Evolutionary conservation across 352 stramenopile species (phyloP), one percentile per base, ranked within the genome.

Genomic region (Pythium folliculosum): DNA sequence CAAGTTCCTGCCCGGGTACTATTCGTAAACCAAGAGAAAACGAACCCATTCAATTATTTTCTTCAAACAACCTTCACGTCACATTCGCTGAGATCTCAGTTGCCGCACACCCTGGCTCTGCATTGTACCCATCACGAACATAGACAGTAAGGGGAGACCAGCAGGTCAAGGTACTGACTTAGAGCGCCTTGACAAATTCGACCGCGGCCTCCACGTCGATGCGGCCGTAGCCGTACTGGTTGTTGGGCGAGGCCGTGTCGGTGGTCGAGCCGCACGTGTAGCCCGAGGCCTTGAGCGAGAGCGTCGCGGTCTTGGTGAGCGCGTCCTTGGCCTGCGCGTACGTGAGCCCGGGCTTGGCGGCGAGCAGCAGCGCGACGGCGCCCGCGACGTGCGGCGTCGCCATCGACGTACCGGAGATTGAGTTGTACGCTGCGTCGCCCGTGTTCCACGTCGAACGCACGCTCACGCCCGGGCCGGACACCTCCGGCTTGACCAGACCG

Each of bases 311-410:
- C 19, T 7, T 44, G 3, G 55, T 70, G 47, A 70, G 54, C 54
- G 56, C 55, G 6, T 19, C 22, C 14, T 44, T 47, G 59, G 65
- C 47, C 38, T 75, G 25, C 22, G 69, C 57, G 50, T 48, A 64
- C 37, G 64, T 63, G 32, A 68, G 60, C n/a, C 16, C 43, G 21
- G 65, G 63, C 52, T 78, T 63, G 38, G 45, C 44, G 50, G 38
- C 66, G 12, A 77, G 54, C 22, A 76, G 30, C 19, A 80, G 55
- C 14, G 74, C 74, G n/a, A 77, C 63, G n/a, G 61, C 65, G 43
- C 70, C 73, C 27, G 70, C 47, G 30, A 74, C 67, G 35, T 80
- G 73, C 7, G 74, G 74, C 21, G 74, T 67, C 25, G 74, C 74
- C 72, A 77, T 78, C 1, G 51, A 69, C 16, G 74, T 81, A 3